Evolutionary conservation across 2,329 filamentous ascomycete genomes (phyloP), one percentile per base, ranked within the genome.

Genomic region (Exserohilum turcica): DNA sequence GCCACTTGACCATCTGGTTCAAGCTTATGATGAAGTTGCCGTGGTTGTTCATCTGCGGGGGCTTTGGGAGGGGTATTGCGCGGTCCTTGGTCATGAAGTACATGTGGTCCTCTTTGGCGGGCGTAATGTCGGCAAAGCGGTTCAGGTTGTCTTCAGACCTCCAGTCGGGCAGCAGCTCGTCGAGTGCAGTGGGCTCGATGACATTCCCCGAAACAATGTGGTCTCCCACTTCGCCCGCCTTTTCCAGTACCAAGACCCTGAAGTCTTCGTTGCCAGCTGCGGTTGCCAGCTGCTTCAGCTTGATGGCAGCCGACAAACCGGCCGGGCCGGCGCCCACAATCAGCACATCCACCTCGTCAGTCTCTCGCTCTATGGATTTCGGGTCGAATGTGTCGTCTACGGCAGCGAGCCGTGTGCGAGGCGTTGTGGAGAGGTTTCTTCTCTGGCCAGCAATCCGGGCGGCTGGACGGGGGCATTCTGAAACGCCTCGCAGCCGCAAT

Each of bases 1-100:
- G 82, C 94, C 94, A 99, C 77, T 93, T 95, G 52, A 90, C 89
- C 70, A 99, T 88, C 75, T 97, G 91, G 75, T 95, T 97, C 68
- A 99, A 78, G 70, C 91, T 96, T 69, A 99, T 86, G 63, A 99
- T 99, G 76, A 95, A 97, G 78, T 99, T 99, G 63, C 94, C 94
- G 68, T 96, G 85, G 74, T 99, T 99, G 80, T 92, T 86, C 94
- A 99, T 99, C 79, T 97, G 94, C 28, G 94, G 94, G 38, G 94
- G 94, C 10, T 88, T 86, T 1, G 93, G 94, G 47, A 97, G 80
- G 5, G 91, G 91, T 52, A 96, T 85, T 0, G 92, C 80, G 57
- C 81, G 80, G 48, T 82, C 89, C 78, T 92, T 89, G 40, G 93
- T 97, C 56, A 99, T 82, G 77, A 97, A 97, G 64, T 91, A 88